These are phyloP conservation scores for Amanita fuliginea DNA, from an alignment of 768 basidiomycete genomes.

Conservation along the genomic window DNA sequence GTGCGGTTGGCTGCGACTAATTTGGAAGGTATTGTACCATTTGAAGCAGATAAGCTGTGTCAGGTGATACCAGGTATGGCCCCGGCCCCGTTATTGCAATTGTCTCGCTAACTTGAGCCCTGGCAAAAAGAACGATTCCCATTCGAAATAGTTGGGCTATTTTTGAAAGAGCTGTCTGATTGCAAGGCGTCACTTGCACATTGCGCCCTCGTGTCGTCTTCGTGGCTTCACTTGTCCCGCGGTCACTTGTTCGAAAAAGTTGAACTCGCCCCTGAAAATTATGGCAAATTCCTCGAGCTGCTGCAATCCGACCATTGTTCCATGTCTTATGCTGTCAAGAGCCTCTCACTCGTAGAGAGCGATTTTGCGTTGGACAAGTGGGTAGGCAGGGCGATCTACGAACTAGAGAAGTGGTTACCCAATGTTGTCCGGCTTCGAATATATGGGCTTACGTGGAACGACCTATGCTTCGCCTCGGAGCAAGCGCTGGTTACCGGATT, in stretches of 20 bases:
- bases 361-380: background rate
- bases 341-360: background rate
- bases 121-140: background rate
- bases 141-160: background rate
- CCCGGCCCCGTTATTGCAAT: background rate
- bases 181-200: background rate
- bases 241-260: background rate
- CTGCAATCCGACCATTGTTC: background rate
- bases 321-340: background rate
- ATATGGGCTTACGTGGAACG: constrained; percentile 1
- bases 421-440: background rate
- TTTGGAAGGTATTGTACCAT: background rate
- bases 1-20: background rate
- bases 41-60: background rate
- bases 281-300: background rate
- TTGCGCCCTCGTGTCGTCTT: background rate
- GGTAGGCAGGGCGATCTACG: background rate
- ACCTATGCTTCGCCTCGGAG: background rate
- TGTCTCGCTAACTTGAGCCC: background rate
- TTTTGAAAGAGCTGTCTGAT: background rate
- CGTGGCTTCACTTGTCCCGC: background rate
- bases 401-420: background rate
- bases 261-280: background rate
- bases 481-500: background rate
- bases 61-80: background rate